phyloP scores from a whole-genome alignment of 371 early-diverging fungal genomes.

The Mortierella sp. region DNA sequence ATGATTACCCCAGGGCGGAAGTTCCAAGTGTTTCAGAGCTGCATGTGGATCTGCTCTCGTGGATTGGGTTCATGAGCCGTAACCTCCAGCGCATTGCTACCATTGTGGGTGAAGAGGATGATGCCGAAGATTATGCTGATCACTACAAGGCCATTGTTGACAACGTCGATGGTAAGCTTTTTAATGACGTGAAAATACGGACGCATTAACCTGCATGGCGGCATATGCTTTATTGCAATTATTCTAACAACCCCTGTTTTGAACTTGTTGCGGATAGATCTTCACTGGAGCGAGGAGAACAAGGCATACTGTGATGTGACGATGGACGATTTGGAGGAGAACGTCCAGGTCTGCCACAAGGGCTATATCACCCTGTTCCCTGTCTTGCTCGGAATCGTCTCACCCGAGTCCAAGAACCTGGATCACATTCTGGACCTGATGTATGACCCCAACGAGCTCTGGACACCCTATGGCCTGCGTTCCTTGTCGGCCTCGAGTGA shows the following conservation, averaged over 20 bases:
- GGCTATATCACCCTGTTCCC: slow-evolving; percentile 93
- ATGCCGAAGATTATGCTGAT: slow-evolving; percentile 64
- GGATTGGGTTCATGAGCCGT: slow-evolving; percentile 88
- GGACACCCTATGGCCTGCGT: slow-evolving; percentile 88
- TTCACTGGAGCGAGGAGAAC: slow-evolving; percentile 87
- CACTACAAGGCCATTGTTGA: slow-evolving; percentile 66
- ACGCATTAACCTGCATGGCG: not conserved
- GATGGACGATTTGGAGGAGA: slow-evolving; percentile 65
- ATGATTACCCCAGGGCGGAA: slow-evolving; percentile 94
- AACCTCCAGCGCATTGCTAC: slow-evolving; percentile 78
- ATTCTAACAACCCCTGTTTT: not conserved
- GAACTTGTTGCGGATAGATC: slow-evolving; percentile 61
- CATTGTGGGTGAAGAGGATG: slow-evolving; percentile 69
- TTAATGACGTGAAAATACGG: too few relatives aligned
- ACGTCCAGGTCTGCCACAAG: slow-evolving; percentile 83
- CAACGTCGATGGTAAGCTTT: slow-evolving; percentile 62
- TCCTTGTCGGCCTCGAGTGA: slow-evolving; percentile 84
- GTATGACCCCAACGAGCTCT: slow-evolving; percentile 77
- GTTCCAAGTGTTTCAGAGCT: slow-evolving; percentile 85
- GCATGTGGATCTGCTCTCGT: slow-evolving; percentile 91
- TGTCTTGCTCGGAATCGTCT: slow-evolving; percentile 81
- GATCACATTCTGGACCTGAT: slow-evolving; percentile 83
- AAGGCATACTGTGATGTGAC: slow-evolving; percentile 87
- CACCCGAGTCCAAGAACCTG: slow-evolving; percentile 76
- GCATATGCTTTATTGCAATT: not conserved